Evolutionary conservation across 192 early-diverging fungal genomes (phyloP), one percentile per base, ranked within the genome.

Genomic region (Piromyces finnis): DNA sequence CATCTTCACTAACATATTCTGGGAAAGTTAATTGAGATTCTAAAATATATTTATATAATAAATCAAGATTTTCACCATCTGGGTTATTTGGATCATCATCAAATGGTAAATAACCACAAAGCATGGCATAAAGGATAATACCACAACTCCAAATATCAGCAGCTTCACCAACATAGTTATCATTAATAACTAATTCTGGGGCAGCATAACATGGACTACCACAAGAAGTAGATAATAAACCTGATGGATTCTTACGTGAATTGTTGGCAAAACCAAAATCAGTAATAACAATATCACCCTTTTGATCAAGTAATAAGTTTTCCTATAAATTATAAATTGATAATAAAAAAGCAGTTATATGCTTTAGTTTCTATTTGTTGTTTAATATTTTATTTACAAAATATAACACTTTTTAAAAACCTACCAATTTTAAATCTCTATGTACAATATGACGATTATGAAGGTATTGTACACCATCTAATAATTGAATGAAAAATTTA

Each of bases 181-280:
- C 82, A 28, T 68, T 94, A 36, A 99, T 92, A n/a, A 99, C 98
- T 26, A 99, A 90, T 85, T 99, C 98, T 3, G 98, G 98, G 12
- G 98, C 98, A 2, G 98, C 98, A 84, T 99, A 99, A 85, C 97
- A 98, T 29, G 98, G 98, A 79, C 95, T 96, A 18, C 98, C 98
- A 85, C 98, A 99, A 35, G 93, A 94, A 11, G 98, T 99, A 12
- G 93, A 87, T 89, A 99, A 92, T 80, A 98, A 68, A n/a, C 51
- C 51, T 11, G 51, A n/a, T 68, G 51, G 51, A n/a, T 68, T 68
- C 9, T 68, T 68, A n/a, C 51, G 22, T 9, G 51, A 68, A n/a
- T 68, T 68, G 7, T 68, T 91, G 14, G 86, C 90, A 79, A 91
- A 91, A n/a, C 90, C 90, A 83, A 91, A 91, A 79, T 91, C 90